Conservation (phyloP, 176 grass and related monocot genomes). For the Bothriochloa decipiens region DNA sequence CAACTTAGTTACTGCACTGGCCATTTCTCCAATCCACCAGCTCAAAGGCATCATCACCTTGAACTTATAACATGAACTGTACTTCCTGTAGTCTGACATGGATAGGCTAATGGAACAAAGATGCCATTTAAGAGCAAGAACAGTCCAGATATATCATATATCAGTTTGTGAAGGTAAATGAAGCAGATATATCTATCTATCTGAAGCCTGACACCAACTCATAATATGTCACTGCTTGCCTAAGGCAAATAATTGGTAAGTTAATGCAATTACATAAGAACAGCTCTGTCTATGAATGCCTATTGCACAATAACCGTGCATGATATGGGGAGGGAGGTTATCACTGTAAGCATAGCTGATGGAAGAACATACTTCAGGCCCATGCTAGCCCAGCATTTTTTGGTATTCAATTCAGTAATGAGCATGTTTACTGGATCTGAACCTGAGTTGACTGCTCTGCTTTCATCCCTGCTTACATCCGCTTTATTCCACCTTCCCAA, state of each 20-base stretch:
- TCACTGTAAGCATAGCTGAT: conserved; percentile 46
- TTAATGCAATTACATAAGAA: conserved; percentile 37
- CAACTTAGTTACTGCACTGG: not conserved
- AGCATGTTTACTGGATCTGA: conserved; percentile 30
- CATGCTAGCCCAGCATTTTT: conserved; percentile 30
- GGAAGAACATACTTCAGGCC: conserved; percentile 37
- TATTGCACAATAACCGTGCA: conserved; percentile 48
- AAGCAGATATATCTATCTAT: conserved; percentile 28
- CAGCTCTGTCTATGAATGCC: conserved; percentile 41
- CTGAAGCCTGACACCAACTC: conserved; percentile 32
- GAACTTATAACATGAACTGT: conserved; percentile 32
- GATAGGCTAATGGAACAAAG: conserved; percentile 53
- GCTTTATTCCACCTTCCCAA: not conserved
- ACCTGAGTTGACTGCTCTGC: conserved; percentile 36
- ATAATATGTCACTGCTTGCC: conserved; percentile 28
- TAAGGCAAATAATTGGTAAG: conserved; percentile 35
- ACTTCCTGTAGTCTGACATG: conserved; percentile 46
- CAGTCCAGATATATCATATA: conserved; percentile 26
- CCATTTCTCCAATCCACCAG: conserved; percentile 27
- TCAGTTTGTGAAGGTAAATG: conserved; percentile 40
- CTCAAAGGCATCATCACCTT: conserved; percentile 25
- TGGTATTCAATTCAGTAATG: conserved; percentile 38
- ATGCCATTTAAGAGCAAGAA: conserved; percentile 50
- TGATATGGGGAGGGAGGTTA: conserved; percentile 13
- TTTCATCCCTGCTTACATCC: conserved; percentile 38